phyloP scores from a whole-genome alignment of 1,284 basidiomycete genomes.

The Boletus calvinii region DNA sequence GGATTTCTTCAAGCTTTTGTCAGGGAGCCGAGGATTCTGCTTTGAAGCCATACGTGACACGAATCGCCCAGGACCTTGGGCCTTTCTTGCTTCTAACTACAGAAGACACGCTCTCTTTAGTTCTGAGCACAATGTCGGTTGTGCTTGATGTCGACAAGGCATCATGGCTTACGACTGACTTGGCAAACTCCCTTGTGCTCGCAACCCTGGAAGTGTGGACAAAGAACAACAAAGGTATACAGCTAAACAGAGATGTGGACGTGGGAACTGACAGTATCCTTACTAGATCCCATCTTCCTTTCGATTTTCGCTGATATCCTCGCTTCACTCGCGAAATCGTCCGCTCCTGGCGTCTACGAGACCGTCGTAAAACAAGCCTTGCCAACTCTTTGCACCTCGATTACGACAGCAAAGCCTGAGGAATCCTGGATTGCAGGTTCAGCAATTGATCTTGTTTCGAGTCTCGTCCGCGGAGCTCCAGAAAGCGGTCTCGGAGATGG shows the following conservation, averaged over 20 bases:
- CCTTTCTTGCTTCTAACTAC: conserved; percentile 80
- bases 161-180: conserved; percentile 64
- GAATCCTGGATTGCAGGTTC: conserved; percentile 74
- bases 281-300: conserved; percentile 82
- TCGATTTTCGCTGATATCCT: conserved; percentile 86
- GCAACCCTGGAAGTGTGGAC: conserved; percentile 79
- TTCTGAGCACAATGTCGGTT: conserved; percentile 82
- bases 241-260: background rate
- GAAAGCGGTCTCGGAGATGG: conserved; percentile 71
- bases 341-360: conserved; percentile 61
- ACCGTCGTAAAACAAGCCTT: conserved; percentile 72
- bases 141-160: conserved; percentile 75
- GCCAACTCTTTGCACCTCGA: conserved; percentile 68
- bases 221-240: conserved; percentile 76
- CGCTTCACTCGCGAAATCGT: conserved; percentile 62
- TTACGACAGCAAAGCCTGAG: conserved; percentile 54
- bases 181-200: conserved; percentile 62
- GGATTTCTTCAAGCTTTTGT: conserved; percentile 54
- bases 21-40: conserved; percentile 54
- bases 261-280: conserved; percentile 6
- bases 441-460: conserved; percentile 79
- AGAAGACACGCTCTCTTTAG: conserved; percentile 88
- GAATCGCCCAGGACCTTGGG: conserved; percentile 81
- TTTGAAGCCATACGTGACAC: conserved; percentile 63
- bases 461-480: conserved; percentile 65